These are phyloP conservation scores for Proliferodiscus dingleyae DNA, from an alignment of 2,329 filamentous ascomycete genomes.

Conservation along the genomic window DNA sequence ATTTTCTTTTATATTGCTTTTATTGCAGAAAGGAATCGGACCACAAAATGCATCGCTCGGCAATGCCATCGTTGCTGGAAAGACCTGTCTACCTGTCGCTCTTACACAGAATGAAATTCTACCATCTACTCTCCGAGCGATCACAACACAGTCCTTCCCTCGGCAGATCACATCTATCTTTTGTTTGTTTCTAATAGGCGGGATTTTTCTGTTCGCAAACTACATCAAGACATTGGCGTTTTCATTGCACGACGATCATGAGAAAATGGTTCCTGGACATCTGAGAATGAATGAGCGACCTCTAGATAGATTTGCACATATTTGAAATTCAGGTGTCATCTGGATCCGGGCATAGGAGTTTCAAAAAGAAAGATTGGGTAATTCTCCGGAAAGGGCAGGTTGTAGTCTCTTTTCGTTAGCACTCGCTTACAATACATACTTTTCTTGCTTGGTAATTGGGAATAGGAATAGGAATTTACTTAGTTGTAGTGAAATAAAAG, in stretches of 20 bases:
- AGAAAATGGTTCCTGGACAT: neutral
- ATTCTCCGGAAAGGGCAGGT: too few species aligned
- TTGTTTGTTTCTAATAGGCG: too few species aligned
- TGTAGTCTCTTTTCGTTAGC: too few species aligned
- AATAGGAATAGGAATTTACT: too few species aligned
- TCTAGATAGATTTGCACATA: constrained; percentile 21
- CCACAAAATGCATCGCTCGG: neutral
- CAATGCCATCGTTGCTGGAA: neutral
- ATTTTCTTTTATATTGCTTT: neutral
- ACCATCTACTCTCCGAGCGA: neutral
- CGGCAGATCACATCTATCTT: too few species aligned
- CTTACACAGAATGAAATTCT: neutral
- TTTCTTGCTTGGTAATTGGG: too few species aligned
- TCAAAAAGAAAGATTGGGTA: constrained; percentile 13
- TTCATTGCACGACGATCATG: neutral
- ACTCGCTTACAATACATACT: too few species aligned
- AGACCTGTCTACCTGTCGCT: neutral
- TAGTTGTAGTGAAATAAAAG: too few species aligned
- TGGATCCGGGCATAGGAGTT: constrained; percentile 4
- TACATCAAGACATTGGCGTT: neutral
- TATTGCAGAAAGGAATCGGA: neutral
- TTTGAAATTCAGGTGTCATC: constrained; percentile 8
- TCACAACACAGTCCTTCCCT: too few species aligned
- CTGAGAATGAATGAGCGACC: too few species aligned
- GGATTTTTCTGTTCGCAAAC: too few species aligned